These are phyloP conservation scores for Aurantiochytrium sp. DNA, from an alignment of 108 stramenopile species.

Conservation along the genomic window DNA sequence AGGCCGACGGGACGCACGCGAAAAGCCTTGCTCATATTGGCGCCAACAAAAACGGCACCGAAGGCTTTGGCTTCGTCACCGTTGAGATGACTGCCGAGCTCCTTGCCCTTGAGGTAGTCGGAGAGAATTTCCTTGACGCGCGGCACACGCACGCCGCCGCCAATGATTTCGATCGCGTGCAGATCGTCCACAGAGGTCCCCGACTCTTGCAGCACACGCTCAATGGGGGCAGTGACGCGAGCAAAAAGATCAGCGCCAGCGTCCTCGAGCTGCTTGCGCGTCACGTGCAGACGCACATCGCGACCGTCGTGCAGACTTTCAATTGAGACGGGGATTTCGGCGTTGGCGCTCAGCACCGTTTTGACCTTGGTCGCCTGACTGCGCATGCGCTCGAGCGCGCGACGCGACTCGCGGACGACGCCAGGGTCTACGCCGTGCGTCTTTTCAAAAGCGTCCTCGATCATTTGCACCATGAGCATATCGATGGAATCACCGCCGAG, in stretches of 20 bases:
- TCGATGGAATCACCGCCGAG: conserved; percentile 82
- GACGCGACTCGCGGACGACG: conserved; percentile 68
- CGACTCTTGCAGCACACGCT: conserved; percentile 40
- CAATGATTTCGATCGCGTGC: conserved; percentile 87
- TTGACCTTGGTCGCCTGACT: conserved; percentile 91
- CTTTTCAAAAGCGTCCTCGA: conserved; percentile 85
- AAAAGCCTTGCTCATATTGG: conserved; percentile 92
- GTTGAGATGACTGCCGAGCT: conserved; percentile 93
- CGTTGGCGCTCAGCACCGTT: conserved; percentile 91
- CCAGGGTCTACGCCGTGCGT: conserved; percentile 59
- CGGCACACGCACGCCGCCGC: conserved; percentile 95
- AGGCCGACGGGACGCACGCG: conserved; percentile 91
- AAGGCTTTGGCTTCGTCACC: conserved; percentile 96
- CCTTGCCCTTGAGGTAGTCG: not conserved
- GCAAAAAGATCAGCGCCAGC: conserved; percentile 69
- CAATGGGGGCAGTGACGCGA: conserved; percentile 69
- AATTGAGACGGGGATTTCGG: conserved; percentile 84
- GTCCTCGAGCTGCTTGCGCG: conserved; percentile 77
- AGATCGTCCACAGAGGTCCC: conserved; percentile 77
- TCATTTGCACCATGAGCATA: conserved; percentile 72
- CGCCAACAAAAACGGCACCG: conserved; percentile 95
- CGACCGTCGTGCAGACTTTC: conserved; percentile 84
- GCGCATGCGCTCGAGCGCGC: conserved; percentile 91
- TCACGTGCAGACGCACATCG: conserved; percentile 68
- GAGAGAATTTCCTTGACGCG: conserved; percentile 71